Conservation (phyloP, 1,284 basidiomycete genomes). For the Pascua guehoae region DNA sequence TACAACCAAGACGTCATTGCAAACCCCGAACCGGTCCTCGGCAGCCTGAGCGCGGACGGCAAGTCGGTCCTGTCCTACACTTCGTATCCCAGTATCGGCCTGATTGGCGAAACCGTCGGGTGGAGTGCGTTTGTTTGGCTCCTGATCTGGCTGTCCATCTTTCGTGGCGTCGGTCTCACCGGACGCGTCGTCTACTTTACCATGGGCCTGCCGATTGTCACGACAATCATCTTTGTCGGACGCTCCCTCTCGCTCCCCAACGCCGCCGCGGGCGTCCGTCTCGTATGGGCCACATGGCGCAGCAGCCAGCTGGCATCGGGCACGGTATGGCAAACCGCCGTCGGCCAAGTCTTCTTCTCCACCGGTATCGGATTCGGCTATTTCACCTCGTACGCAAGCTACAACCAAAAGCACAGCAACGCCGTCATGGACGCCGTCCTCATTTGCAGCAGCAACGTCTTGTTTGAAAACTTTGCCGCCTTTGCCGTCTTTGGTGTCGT, state of each 20-base stretch:
- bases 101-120: slow-evolving; percentile 24
- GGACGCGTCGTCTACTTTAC: slow-evolving; percentile 28
- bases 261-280: slow-evolving; percentile 19
- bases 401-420: slow-evolving; percentile 28
- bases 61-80: slow-evolving; percentile 13
- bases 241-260: slow-evolving; percentile 21
- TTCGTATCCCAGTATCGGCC: slow-evolving; percentile 10
- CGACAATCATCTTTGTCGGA: slow-evolving; percentile 27
- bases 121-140: slow-evolving; percentile 20
- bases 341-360: slow-evolving; percentile 29
- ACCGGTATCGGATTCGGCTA: slow-evolving; percentile 29
- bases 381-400: slow-evolving; percentile 26
- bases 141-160: slow-evolving; percentile 19
- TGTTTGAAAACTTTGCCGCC: slow-evolving; percentile 27
- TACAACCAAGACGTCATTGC: slow-evolving; percentile 24
- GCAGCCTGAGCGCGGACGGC: slow-evolving; percentile 4
- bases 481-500: slow-evolving; percentile 25
- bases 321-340: slow-evolving; percentile 23
- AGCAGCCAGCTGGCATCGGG: slow-evolving; percentile 12
- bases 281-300: slow-evolving; percentile 25
- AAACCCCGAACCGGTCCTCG: slow-evolving; percentile 16
- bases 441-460: slow-evolving; percentile 22
- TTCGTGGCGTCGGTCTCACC: slow-evolving; percentile 22
- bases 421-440: slow-evolving; percentile 27
- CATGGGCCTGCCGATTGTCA: slow-evolving; percentile 30